Evolutionary conservation across 768 basidiomycete species (phyloP).

Genomic region (Tricholoma sp.): DNA sequence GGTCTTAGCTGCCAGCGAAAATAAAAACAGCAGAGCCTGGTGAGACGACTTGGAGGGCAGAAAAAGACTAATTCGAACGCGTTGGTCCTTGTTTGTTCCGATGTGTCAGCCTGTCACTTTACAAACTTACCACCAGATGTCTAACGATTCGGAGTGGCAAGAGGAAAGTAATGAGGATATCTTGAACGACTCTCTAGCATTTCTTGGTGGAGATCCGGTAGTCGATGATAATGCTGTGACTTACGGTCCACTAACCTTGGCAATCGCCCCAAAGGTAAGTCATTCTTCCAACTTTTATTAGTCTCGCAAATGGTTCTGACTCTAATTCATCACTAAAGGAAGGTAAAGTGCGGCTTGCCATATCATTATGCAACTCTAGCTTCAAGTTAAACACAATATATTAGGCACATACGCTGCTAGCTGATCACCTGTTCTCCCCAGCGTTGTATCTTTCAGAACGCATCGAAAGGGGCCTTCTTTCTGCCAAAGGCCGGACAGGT

Average conservation of each 20-base stretch:
- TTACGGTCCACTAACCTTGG: conserved; percentile 51
- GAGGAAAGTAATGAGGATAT: conserved; percentile 41
- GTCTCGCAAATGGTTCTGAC: not conserved
- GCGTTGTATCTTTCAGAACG: conserved; percentile 60
- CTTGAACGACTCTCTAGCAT: conserved; percentile 44
- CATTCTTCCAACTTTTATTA: not conserved
- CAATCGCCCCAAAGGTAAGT: conserved; percentile 55
- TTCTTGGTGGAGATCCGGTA: conserved; percentile 42
- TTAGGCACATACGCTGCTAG: conserved; percentile 66
- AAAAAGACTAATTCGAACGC: conserved; percentile 15
- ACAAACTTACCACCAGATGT: not conserved
- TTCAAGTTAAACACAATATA: conserved; percentile 2
- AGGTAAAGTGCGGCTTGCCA: conserved; percentile 45
- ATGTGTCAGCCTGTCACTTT: not conserved
- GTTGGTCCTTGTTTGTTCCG: conserved; percentile 30
- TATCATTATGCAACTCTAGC: conserved; percentile 2
- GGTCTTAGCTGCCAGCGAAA: not conserved
- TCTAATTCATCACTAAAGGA: conserved; percentile 30
- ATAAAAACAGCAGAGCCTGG: not conserved
- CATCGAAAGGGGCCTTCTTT: conserved; percentile 52
- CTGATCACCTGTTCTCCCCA: conserved; percentile 72
- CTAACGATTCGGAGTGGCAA: not conserved
- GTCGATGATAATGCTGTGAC: conserved; percentile 38
- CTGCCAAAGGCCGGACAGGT: conserved; percentile 38
- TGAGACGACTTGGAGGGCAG: not conserved